Evolutionary conservation across 306 rosid genomes (phyloP).

Genomic region (Cucurbita ficifolia): DNA sequence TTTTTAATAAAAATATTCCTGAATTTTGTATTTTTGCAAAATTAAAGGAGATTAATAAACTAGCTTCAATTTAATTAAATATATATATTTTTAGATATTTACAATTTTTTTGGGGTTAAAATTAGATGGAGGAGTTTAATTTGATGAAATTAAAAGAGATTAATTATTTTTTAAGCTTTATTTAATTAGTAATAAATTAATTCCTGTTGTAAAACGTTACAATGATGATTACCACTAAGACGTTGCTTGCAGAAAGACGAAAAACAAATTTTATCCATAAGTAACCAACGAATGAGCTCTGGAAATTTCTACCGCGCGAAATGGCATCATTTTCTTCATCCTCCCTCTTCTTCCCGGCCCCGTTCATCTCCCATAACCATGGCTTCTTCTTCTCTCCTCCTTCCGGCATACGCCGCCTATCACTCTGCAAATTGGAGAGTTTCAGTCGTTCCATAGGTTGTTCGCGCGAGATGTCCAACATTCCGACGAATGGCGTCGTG

Average conservation of each 20-base stretch:
- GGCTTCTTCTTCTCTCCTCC: slow-evolving; percentile 6
- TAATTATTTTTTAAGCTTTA: too few relatives aligned
- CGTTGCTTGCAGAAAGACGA: background rate
- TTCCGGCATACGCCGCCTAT: background rate
- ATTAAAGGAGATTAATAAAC: too few relatives aligned
- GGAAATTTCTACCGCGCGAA: background rate
- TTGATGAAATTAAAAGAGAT: too few relatives aligned
- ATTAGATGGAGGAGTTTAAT: too few relatives aligned
- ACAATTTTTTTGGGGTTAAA: too few relatives aligned
- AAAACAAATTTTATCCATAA: background rate
- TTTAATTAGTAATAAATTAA: background rate
- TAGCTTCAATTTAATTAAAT: too few relatives aligned
- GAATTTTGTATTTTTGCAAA: too few relatives aligned
- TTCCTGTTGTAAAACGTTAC: background rate
- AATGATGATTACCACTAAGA: background rate
- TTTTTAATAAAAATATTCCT: too few relatives aligned
- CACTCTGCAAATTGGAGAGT: background rate
- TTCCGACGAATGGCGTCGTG: background rate
- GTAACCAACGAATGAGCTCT: background rate
- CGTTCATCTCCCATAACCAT: background rate
- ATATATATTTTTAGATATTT: too few relatives aligned
- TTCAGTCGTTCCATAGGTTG: slow-evolving; percentile 5
- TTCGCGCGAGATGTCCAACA: slow-evolving; percentile 18
- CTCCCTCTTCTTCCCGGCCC: background rate
- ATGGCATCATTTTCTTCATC: slow-evolving; percentile 9